phyloP scores from a whole-genome alignment of 352 stramenopile genomes.

The Pythium myriotylum region DNA sequence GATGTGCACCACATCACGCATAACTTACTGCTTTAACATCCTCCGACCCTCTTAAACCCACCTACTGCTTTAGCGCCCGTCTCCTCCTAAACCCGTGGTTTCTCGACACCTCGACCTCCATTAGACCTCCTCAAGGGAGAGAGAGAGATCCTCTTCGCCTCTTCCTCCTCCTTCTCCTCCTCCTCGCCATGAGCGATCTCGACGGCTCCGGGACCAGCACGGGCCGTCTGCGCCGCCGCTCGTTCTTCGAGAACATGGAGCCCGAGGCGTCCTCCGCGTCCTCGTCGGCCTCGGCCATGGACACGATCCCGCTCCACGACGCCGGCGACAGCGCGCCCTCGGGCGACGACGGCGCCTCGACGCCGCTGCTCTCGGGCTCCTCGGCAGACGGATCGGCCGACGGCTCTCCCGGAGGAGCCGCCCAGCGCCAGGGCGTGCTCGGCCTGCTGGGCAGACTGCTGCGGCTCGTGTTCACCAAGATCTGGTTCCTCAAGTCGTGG shows the following conservation, averaged over 20 bases:
- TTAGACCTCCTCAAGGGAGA: too few species aligned
- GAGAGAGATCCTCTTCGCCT: too few species aligned
- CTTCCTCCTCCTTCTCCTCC: background rate
- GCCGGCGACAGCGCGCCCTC: background rate
- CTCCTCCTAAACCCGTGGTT: too few species aligned
- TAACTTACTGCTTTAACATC: background rate
- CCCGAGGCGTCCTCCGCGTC: conserved; percentile 28
- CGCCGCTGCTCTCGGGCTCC: conserved; percentile 16
- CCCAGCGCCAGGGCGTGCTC: background rate
- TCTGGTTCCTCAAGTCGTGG: conserved; percentile 28
- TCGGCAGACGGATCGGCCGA: background rate
- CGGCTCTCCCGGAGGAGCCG: background rate
- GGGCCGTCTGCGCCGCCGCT: conserved; percentile 62
- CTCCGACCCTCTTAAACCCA: background rate
- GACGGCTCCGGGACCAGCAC: conserved; percentile 40
- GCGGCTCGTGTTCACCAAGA: conserved; percentile 7
- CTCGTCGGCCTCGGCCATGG: conserved; percentile 17
- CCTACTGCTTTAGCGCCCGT: too few species aligned
- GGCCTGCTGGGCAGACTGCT: background rate
- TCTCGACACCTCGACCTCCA: background rate
- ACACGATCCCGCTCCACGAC: conserved; percentile 22
- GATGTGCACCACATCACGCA: background rate
- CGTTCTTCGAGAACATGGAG: conserved; percentile 70
- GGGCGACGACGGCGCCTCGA: conserved; percentile 13
- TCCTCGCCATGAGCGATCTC: conserved; percentile 46